Conservation (phyloP, 1,284 basidiomycete genomes). For the Ganoderma leucocontextum region DNA sequence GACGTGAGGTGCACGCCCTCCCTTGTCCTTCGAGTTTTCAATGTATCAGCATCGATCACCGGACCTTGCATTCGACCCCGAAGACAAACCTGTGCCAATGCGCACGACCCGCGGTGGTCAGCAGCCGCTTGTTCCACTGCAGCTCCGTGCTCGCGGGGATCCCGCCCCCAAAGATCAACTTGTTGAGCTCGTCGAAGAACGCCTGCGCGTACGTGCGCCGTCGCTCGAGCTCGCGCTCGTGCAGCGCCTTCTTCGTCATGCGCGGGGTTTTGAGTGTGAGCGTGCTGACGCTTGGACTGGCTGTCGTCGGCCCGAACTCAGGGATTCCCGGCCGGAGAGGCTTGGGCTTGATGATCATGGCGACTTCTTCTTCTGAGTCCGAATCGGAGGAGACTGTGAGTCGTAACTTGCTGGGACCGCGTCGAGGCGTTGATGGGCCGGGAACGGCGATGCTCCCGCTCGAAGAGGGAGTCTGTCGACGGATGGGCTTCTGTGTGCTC, state of each 20-base stretch:
- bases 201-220: slow-evolving; percentile 63
- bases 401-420: background rate
- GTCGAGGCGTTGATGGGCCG: background rate
- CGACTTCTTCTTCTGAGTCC: slow-evolving; percentile 25
- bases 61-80: background rate
- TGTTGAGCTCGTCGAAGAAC: slow-evolving; percentile 87
- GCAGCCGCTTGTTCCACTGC: slow-evolving; percentile 76
- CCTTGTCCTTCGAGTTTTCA: slow-evolving; percentile 48
- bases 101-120: slow-evolving; percentile 82
- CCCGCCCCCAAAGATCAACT: slow-evolving; percentile 76
- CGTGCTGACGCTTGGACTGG: background rate
- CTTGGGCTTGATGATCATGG: slow-evolving; percentile 12
- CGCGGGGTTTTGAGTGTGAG: slow-evolving; percentile 34
- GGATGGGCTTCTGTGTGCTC: slow-evolving; percentile 54
- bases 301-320: slow-evolving; percentile 9
- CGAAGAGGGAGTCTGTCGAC: slow-evolving; percentile 8
- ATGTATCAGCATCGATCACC: background rate
- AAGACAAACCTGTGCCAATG: slow-evolving; percentile 66
- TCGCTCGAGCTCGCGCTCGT: slow-evolving; percentile 52
- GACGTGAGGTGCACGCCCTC: slow-evolving; percentile 60
- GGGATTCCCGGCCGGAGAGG: background rate
- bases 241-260: slow-evolving; percentile 54
- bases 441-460: background rate
- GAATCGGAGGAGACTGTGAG: slow-evolving; percentile 15
- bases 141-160: slow-evolving; percentile 73